Percentiles rank a stretch among this genome's conserved stretches.
These are phyloP conservation scores for Serendipita indica DNA, from an alignment of 768 basidiomycete species.

Conservation along the genomic window DNA sequence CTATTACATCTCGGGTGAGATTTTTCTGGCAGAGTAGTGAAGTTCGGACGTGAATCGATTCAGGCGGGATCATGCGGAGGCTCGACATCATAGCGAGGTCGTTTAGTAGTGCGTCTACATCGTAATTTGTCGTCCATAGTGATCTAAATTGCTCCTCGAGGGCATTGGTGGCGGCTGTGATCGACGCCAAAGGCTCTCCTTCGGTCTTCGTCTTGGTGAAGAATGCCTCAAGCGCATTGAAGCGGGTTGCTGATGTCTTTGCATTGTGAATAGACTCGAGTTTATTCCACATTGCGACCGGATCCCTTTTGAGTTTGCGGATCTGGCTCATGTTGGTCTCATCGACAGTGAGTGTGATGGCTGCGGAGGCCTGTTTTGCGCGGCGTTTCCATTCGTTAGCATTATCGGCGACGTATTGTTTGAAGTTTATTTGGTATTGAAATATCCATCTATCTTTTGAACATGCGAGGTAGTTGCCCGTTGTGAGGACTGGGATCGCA, in stretches of 20 bases:
- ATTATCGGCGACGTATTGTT: background rate
- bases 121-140: conserved; percentile 10
- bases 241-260: conserved; percentile 13
- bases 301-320: background rate
- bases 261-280: conserved; percentile 14
- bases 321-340: background rate
- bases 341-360: background rate
- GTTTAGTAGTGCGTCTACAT: background rate
- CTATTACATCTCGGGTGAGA: background rate
- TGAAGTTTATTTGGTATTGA: background rate
- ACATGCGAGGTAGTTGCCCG: background rate
- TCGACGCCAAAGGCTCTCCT: conserved; percentile 12
- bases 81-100: background rate
- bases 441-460: background rate
- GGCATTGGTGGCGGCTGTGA: conserved; percentile 8
- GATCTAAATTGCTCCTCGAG: conserved; percentile 13
- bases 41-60: background rate
- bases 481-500: background rate
- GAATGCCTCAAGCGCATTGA: conserved; percentile 15
- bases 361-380: background rate
- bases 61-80: background rate
- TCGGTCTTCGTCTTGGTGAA: conserved; percentile 14
- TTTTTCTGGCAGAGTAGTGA: background rate
- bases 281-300: conserved; percentile 13
- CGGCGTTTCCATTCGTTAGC: background rate